A percentile compares a stretch with the other conserved stretches of the same genome.
These are phyloP conservation scores for Lentinula sp. DNA, from an alignment of 768 basidiomycete species.

Conservation along the genomic window DNA sequence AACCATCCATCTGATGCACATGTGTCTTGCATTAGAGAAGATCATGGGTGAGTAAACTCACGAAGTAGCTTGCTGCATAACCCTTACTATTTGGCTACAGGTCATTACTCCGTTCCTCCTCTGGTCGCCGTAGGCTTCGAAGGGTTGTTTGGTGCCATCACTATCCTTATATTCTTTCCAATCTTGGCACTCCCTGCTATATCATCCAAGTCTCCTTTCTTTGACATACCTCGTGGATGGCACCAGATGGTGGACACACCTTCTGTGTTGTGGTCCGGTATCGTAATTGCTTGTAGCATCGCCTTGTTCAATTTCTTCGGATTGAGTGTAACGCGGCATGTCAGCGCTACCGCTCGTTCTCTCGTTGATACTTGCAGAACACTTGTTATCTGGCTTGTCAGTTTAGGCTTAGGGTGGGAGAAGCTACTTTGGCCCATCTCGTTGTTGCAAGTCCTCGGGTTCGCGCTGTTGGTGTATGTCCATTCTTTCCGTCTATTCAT, in stretches of 20 bases:
- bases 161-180: constrained; percentile 75
- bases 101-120: constrained; percentile 76
- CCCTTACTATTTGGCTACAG: constrained; percentile 15
- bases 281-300: constrained; percentile 74
- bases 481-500: not conserved
- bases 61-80: not conserved
- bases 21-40: constrained; percentile 49
- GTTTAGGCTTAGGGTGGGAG: constrained; percentile 89
- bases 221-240: constrained; percentile 89
- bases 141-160: constrained; percentile 83
- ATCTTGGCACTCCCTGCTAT: constrained; percentile 69
- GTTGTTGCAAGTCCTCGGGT: constrained; percentile 77
- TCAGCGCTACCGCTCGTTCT: constrained; percentile 88
- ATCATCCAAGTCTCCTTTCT: constrained; percentile 59
- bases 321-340: constrained; percentile 85
- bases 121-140: constrained; percentile 93
- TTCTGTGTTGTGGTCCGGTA: constrained; percentile 56
- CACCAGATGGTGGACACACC: constrained; percentile 81
- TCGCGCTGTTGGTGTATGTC: constrained; percentile 83
- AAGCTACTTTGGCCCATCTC: constrained; percentile 75
- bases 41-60: constrained; percentile 58
- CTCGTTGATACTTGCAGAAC: constrained; percentile 95
- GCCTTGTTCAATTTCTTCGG: constrained; percentile 87
- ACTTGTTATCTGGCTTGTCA: constrained; percentile 92
- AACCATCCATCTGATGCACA: not conserved